Base-by-base conservation (phyloP, 23 red algal species). In the Gracilariopsis chorda region DNA sequence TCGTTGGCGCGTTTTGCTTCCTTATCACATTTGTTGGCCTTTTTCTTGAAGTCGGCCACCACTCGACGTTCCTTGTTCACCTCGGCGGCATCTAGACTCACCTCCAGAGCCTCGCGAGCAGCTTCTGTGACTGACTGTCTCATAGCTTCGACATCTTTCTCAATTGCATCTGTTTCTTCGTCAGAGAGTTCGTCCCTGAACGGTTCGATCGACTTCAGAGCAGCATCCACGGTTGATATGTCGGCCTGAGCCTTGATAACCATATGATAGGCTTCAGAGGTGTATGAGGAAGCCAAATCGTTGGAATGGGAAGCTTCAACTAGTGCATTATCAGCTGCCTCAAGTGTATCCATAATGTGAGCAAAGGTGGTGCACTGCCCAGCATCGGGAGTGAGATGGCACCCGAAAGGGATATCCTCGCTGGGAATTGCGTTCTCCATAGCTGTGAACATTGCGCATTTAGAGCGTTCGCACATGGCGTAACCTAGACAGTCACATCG, bases 281-380 rank as follows among this genome's bases (percentile, higher is more conserved):
- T 73, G n/a, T 73, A 19, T 45, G 17, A 36, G 10, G 67, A 27
- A 23, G 67, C 67, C 40, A 45, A 36, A 46, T 46, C 28, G 40
- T 35, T 73, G 0, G 67, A 45, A 46, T 46, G 40, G 14, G 39
- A 42, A 1, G 40, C 67, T 2, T 87, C 82, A 5, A 20, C 51
- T 17, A 39, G 46, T 2, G 63, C 82, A 74, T 72, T 72, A 42
- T 68, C 60, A 57, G 63, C 65, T 23, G 82, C 82, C 42, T 63
- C 64, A 25, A 73, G 46, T 4, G 63, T 87, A 37, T 87, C 62
- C 45, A 87, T 10, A 39, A 87, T 1, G 24, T 43, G 40, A 14
- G 58, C 82, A 52, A 87, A 67, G 23, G 59, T 74, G 5, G 82
- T 87, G 63, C 62, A 87, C 19, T 40, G 40, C 14, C 63, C 82